These are phyloP conservation scores for Pyrenula aspistea DNA, from an alignment of 495 filamentous ascomycete species.

Conservation along the genomic window DNA sequence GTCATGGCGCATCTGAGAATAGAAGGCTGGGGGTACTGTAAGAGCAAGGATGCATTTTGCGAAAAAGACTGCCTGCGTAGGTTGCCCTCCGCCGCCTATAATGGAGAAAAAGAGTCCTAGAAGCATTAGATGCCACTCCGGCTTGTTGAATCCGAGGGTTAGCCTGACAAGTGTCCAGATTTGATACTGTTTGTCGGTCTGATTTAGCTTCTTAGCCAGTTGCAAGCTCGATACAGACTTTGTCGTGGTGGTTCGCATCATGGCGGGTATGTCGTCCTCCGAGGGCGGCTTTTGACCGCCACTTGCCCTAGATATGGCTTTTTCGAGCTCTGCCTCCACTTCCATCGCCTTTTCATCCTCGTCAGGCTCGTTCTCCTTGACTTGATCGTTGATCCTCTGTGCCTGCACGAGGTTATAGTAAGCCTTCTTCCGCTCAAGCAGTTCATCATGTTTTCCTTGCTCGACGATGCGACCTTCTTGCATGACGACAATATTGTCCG, in stretches of 20 bases:
- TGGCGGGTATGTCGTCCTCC: background rate
- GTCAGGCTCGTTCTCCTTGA: slow-evolving; percentile 4
- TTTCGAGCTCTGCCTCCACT: slow-evolving; percentile 2
- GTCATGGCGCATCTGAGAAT: slow-evolving; percentile 4
- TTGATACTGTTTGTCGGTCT: slow-evolving; percentile 45
- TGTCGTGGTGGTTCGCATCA: slow-evolving; percentile 42
- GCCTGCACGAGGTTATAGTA: slow-evolving; percentile 42
- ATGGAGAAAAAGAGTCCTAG: slow-evolving; percentile 54
- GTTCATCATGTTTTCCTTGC: slow-evolving; percentile 58
- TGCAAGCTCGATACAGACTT: slow-evolving; percentile 65
- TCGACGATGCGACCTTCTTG: slow-evolving; percentile 75
- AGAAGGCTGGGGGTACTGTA: slow-evolving; percentile 18
- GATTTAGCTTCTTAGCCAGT: slow-evolving; percentile 38
- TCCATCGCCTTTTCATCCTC: slow-evolving; percentile 29
- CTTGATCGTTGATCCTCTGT: background rate
- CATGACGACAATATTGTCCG: slow-evolving; percentile 95
- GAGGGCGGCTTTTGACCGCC: background rate
- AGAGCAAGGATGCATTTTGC: slow-evolving; percentile 58
- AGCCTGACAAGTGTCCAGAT: slow-evolving; percentile 79
- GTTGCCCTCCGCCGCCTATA: slow-evolving; percentile 62
- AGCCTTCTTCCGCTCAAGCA: slow-evolving; percentile 30
- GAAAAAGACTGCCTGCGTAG: slow-evolving; percentile 67
- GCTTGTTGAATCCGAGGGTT: slow-evolving; percentile 68
- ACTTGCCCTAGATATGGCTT: background rate
- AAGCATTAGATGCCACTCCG: slow-evolving; percentile 59